phyloP scores from a whole-genome alignment of 192 early-diverging fungal genomes.

The Podila epicladia region DNA sequence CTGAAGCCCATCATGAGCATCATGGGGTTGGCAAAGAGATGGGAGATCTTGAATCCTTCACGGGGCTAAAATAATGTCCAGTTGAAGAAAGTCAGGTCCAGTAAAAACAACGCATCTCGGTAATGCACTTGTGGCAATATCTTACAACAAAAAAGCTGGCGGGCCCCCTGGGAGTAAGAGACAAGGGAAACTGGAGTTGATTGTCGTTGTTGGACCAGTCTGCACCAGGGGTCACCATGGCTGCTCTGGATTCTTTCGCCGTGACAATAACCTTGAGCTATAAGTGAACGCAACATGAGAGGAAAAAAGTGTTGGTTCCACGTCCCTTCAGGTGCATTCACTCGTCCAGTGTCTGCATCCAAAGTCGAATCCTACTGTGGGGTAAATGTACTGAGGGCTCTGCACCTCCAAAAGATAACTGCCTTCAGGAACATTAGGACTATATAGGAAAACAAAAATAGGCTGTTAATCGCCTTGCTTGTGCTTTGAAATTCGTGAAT shows the following conservation, averaged over 20 bases:
- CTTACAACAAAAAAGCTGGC: slow-evolving; percentile 63
- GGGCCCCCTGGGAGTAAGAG: slow-evolving; percentile 50
- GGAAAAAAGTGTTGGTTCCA: background rate
- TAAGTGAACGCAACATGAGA: background rate
- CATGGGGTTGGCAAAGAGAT: slow-evolving; percentile 67
- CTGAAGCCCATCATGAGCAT: slow-evolving; percentile 68
- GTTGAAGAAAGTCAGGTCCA: background rate
- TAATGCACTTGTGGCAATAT: background rate
- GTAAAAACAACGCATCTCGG: background rate
- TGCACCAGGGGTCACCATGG: slow-evolving; percentile 50
- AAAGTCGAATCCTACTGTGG: slow-evolving; percentile 51
- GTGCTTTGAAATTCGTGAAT: background rate
- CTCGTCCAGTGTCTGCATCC: background rate
- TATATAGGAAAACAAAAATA: slow-evolving; percentile 18
- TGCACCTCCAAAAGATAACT: slow-evolving; percentile 64
- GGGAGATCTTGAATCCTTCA: slow-evolving; percentile 62
- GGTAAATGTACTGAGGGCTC: slow-evolving; percentile 61
- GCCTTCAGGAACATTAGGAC: slow-evolving; percentile 56
- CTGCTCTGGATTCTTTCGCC: slow-evolving; percentile 43
- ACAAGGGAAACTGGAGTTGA: slow-evolving; percentile 55
- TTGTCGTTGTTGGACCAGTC: slow-evolving; percentile 61
- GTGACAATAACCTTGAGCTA: slow-evolving; percentile 61
- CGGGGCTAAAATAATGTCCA: slow-evolving; percentile 43
- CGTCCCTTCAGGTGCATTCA: too few relatives aligned
- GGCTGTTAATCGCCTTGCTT: background rate